Base-by-base conservation (phyloP, 495 filamentous ascomycete species). In the Staphylotrichum tortipilum region DNA sequence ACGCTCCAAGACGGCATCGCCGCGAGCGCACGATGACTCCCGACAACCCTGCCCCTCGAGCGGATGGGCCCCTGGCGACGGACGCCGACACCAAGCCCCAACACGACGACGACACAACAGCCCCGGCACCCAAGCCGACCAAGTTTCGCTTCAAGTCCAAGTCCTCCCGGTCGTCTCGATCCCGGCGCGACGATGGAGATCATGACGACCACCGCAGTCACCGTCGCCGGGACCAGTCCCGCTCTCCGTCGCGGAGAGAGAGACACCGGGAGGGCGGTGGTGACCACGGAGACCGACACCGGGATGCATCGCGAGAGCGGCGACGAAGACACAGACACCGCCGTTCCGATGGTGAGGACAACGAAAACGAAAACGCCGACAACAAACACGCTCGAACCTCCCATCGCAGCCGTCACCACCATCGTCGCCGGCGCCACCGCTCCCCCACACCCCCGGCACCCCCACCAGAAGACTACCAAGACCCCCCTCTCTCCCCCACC, bases 101-200 rank as follows among this genome's bases (percentile, higher is more conserved):
- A 23, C 18, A 19, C 22, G 21, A 24, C 3, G 3, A 17, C 24
- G 41, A 30, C 22, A 30, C 18, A 1, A 19, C n/a, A 7, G 42
- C 34, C 6, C 10, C n/a, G 6, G 46, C 34, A 29, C 56, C 52
- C 17, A 68, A 55, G 44, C 42, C 59, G 1, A 70, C 69, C 7
- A 80, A 70, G 62, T 81, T 85, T 64, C 78, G 78, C 35, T 82
- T 85, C 68, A 85, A 80, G 58, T 68, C 66, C 21, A 64, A 67
- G 30, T 42, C 49, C 7, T 56, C 49, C 19, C 33, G 35, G 29
- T 42, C 48, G 14, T 56, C 49, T 10, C 49, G 49, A 11, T 36
- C 35, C 7, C 35, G 37, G 10, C 50, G 15, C 42, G 53, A 33
- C 47, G n/a, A n/a, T n/a, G n/a, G n/a, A n/a, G n/a, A n/a, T n/a